These are phyloP conservation scores for Nicotiana knightiana DNA, from an alignment of 257 asterid species.

Conservation along the genomic window DNA sequence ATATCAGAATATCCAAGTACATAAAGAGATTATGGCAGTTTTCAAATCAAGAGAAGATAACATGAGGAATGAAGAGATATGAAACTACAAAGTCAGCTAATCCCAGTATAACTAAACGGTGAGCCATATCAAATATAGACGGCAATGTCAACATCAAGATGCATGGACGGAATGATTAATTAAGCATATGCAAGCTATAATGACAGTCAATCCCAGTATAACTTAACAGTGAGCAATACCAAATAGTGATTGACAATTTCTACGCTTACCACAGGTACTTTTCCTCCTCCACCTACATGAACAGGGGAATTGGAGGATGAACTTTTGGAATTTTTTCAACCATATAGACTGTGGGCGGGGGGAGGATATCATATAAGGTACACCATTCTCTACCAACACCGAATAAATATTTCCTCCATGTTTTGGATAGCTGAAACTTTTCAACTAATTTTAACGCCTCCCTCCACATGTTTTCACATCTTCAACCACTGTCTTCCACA, in stretches of 20 bases:
- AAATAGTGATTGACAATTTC: background rate
- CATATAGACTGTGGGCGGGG: background rate
- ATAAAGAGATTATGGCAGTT: background rate
- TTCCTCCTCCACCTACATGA: background rate
- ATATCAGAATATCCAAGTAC: background rate
- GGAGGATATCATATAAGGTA: background rate
- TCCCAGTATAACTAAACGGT: background rate
- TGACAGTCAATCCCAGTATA: background rate
- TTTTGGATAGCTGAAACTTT: background rate
- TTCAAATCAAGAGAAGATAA: background rate
- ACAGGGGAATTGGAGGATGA: background rate
- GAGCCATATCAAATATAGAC: background rate
- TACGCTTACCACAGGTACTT: background rate
- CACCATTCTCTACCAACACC: background rate
- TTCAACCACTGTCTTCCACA: background rate
- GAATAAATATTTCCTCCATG: background rate
- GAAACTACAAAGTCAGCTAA: background rate
- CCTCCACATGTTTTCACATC: background rate
- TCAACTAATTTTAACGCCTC: background rate
- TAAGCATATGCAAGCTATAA: background rate
- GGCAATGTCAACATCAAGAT: background rate
- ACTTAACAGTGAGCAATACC: background rate
- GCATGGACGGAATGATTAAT: background rate
- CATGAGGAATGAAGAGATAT: background rate
- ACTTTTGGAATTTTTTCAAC: background rate